Percentiles rank a stretch among this genome's conserved stretches.
Evolutionary conservation across 2,329 filamentous ascomycete species (phyloP).

Genomic region (Tolypocladium ophioglossoides): DNA sequence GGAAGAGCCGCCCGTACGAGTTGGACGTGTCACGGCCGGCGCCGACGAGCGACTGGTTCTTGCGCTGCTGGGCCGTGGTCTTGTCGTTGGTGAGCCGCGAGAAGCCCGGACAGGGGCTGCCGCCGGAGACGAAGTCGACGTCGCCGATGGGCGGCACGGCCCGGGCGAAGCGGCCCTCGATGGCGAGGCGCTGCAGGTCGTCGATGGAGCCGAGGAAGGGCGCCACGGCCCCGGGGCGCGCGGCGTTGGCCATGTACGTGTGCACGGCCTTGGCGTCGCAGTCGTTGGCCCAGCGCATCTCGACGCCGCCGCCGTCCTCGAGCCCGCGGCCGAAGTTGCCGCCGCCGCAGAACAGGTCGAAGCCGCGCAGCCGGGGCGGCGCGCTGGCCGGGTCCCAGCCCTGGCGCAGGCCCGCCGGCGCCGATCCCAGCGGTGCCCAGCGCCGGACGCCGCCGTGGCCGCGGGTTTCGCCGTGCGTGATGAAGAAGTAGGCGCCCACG

Average conservation of each 20-base stretch:
- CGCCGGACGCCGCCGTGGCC: not conserved
- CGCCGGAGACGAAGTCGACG: conserved; percentile 60
- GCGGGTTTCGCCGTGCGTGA: conserved; percentile 30
- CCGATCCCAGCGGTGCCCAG: conserved; percentile 24
- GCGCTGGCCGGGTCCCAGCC: conserved; percentile 38
- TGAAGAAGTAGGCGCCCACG: conserved; percentile 54
- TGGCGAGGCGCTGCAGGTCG: conserved; percentile 46
- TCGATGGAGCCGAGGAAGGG: conserved; percentile 66
- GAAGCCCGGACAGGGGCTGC: conserved; percentile 71
- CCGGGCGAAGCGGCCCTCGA: conserved; percentile 36
- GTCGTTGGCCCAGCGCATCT: conserved; percentile 61
- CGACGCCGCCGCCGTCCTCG: conserved; percentile 57
- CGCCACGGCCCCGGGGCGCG: conserved; percentile 25
- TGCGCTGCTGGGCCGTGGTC: conserved; percentile 42
- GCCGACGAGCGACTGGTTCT: conserved; percentile 59
- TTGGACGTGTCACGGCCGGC: conserved; percentile 19
- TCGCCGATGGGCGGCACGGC: conserved; percentile 48
- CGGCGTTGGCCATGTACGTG: conserved; percentile 60
- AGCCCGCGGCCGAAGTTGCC: conserved; percentile 69
- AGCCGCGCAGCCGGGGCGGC: conserved; percentile 37
- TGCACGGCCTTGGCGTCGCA: conserved; percentile 53
- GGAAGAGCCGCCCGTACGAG: conserved; percentile 43
- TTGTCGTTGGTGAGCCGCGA: conserved; percentile 51
- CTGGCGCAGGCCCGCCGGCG: conserved; percentile 33
- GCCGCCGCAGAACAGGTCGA: conserved; percentile 70